These are phyloP conservation scores for Botryotinia globosa DNA, from an alignment of 2,329 filamentous ascomycete genomes.

Conservation along the genomic window DNA sequence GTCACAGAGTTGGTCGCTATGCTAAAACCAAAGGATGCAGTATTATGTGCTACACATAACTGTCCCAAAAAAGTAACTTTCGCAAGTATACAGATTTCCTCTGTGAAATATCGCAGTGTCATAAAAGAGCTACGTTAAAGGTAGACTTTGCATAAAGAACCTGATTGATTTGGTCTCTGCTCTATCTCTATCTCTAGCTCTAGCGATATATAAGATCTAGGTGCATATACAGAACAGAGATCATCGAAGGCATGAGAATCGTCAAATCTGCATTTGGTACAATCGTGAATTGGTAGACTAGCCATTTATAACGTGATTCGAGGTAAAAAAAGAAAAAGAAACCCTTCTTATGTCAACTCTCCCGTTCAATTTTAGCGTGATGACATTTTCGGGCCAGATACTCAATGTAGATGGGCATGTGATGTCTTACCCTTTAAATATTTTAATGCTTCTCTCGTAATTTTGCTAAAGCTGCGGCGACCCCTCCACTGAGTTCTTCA, in stretches of 20 bases:
- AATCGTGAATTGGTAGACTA: neutral
- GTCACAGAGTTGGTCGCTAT: neutral
- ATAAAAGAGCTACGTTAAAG: neutral
- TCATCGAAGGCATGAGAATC: neutral
- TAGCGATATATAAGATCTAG: neutral
- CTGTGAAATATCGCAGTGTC: neutral
- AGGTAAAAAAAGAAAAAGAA: neutral
- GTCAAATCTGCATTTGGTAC: neutral
- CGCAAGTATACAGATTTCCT: neutral
- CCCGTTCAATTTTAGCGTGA: neutral
- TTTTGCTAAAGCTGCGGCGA: constrained; percentile 60
- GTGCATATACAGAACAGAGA: neutral
- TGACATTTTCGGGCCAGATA: neutral
- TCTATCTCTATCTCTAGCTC: neutral
- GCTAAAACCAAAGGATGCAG: neutral
- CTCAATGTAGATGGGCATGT: neutral
- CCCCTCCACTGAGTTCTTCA: constrained; percentile 53
- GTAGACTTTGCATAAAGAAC: neutral
- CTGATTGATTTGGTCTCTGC: neutral
- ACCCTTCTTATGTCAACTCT: neutral
- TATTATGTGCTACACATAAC: neutral
- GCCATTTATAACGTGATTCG: neutral
- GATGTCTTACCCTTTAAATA: neutral
- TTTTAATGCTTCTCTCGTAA: constrained; percentile 37
- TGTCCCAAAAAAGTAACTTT: neutral